Conservation (phyloP, 2,329 filamentous ascomycete species). For the Ophiostoma sp. region DNA sequence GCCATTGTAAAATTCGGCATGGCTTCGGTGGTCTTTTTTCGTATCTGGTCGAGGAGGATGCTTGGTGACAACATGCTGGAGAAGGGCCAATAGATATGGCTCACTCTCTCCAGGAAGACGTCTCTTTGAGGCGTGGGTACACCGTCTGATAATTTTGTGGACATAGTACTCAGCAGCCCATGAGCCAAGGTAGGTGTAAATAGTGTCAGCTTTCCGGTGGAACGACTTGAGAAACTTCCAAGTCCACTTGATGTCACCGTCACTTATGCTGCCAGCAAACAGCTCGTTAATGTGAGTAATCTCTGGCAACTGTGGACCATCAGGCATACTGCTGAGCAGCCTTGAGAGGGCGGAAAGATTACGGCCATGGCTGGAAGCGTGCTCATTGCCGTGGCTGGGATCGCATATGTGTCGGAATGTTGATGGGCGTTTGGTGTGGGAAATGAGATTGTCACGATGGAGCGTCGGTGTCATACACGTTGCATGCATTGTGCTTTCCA, state of each 20-base stretch:
- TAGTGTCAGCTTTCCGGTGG: conserved; percentile 48
- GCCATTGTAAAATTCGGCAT: not conserved
- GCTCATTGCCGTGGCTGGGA: conserved; percentile 35
- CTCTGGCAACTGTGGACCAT: not conserved
- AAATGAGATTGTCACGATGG: conserved; percentile 69
- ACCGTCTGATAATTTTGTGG: conserved; percentile 44
- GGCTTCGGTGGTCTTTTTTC: not conserved
- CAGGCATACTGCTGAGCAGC: not conserved
- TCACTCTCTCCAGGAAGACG: conserved; percentile 46
- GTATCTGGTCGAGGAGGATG: not conserved
- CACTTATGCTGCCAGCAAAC: not conserved
- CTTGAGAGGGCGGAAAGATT: conserved; percentile 49
- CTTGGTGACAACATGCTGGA: conserved; percentile 35
- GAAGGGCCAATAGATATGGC: conserved; percentile 52
- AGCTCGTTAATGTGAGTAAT: not conserved
- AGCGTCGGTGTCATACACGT: conserved; percentile 66
- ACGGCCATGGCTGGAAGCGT: not conserved
- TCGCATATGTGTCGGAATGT: conserved; percentile 46
- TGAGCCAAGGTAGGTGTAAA: conserved; percentile 60
- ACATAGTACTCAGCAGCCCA: conserved; percentile 73
- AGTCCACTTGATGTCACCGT: not conserved
- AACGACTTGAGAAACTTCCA: conserved; percentile 56
- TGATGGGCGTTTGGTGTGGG: conserved; percentile 65
- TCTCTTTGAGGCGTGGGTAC: not conserved
- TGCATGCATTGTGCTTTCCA: conserved; percentile 72